Conservation (phyloP, 225 moss, liverwort and hornwort genomes). For the Bryum argenteum region DNA sequence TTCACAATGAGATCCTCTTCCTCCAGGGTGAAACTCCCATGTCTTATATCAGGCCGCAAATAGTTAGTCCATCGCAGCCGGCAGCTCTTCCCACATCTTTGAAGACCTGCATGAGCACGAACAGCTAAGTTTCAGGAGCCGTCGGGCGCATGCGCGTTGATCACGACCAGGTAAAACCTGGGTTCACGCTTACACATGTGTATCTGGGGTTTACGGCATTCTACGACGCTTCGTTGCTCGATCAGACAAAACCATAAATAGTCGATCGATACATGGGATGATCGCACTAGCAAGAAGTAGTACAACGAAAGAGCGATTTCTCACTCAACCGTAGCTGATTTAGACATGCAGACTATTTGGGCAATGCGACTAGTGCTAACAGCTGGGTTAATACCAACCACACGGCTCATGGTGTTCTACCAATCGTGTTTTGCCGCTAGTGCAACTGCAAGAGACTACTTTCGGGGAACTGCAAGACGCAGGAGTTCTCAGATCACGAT, state of each 20-base stretch:
- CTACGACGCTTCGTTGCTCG: background rate
- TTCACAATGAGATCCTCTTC: constrained; percentile 66
- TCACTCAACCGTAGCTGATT: background rate
- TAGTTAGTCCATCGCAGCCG: constrained; percentile 66
- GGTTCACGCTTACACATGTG: background rate
- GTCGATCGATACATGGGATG: background rate
- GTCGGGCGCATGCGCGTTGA: background rate
- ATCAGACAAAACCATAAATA: constrained; percentile 13
- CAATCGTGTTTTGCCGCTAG: background rate
- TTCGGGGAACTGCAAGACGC: background rate
- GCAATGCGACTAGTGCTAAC: background rate
- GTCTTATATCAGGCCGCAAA: constrained; percentile 59
- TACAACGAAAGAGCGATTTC: background rate
- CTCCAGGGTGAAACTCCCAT: constrained; percentile 58
- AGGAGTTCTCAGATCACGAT: background rate
- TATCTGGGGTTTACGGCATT: background rate
- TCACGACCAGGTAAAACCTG: background rate
- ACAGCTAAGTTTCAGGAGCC: background rate
- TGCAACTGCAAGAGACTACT: background rate
- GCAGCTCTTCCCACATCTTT: constrained; percentile 65
- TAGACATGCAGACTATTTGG: too few species aligned
- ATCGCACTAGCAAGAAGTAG: background rate
- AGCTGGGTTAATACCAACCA: background rate
- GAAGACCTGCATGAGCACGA: constrained; percentile 42
- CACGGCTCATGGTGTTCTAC: background rate